Conservation (phyloP, 2,329 filamentous ascomycete species). For the Paradendryphiella salina region DNA sequence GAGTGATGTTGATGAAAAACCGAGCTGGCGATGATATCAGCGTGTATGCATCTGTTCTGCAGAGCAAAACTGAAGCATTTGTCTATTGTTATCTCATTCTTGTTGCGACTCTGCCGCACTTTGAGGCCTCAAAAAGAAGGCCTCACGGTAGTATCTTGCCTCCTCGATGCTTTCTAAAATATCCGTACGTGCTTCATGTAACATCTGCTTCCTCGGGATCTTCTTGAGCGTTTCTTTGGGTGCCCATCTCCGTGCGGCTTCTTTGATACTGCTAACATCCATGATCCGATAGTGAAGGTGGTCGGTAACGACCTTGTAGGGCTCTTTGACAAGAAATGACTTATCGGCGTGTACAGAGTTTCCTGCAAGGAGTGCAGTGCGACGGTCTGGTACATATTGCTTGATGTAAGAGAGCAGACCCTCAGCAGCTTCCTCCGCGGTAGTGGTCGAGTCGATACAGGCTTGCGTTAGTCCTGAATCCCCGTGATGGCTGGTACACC, state of each 20-base stretch:
- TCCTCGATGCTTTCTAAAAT: conserved; percentile 95
- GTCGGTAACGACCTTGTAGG: conserved; percentile 72
- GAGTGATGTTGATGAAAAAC: too few relatives aligned
- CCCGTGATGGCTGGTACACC: conserved; percentile 82
- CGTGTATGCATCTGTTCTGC: too few relatives aligned
- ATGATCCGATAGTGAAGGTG: conserved; percentile 88
- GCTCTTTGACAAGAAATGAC: conserved; percentile 73
- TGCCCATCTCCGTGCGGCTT: conserved; percentile 83
- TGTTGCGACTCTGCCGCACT: neutral
- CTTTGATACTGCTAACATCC: conserved; percentile 91
- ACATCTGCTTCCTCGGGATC: conserved; percentile 71
- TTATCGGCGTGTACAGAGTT: conserved; percentile 93
- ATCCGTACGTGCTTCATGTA: conserved; percentile 84
- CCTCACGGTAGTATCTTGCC: conserved; percentile 77
- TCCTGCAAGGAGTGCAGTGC: conserved; percentile 76
- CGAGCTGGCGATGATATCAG: too few relatives aligned
- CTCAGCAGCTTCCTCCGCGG: conserved; percentile 70
- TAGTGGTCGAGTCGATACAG: conserved; percentile 73
- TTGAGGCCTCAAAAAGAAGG: conserved; percentile 59
- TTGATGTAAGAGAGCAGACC: conserved; percentile 78
- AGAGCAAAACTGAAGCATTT: too few relatives aligned
- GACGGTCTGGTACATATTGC: conserved; percentile 66
- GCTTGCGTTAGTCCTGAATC: conserved; percentile 78
- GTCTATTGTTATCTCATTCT: conserved; percentile 1
- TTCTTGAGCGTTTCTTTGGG: conserved; percentile 61